Evolutionary conservation across 1,139 yeast genomes (phyloP).

Genomic region (Zygosaccharomyces pseudobailii): DNA sequence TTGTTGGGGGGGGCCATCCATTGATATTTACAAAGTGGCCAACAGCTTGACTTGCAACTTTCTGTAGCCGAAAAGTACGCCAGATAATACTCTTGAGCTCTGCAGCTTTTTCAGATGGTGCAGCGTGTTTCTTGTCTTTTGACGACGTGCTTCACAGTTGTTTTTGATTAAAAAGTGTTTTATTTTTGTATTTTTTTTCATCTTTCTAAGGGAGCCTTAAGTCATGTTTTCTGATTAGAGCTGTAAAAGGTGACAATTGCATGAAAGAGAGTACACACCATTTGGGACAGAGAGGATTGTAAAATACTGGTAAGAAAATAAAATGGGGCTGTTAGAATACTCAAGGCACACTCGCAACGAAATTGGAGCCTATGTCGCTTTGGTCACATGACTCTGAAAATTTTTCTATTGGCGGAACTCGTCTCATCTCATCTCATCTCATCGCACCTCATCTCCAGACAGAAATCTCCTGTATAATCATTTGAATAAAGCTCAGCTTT

Average conservation of each 20-base stretch:
- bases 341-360: too few species aligned
- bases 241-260: background rate
- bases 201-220: background rate
- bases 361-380: background rate
- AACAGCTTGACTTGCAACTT: background rate
- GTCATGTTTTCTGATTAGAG: background rate
- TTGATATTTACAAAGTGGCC: background rate
- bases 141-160: background rate
- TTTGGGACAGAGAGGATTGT: too few species aligned
- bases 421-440: slow-evolving; percentile 22
- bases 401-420: slow-evolving; percentile 11
- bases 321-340: too few species aligned
- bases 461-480: background rate
- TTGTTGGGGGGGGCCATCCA: background rate
- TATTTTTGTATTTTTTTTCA: background rate
- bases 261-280: background rate
- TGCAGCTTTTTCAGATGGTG: background rate
- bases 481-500: background rate
- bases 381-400: slow-evolving; percentile 8
- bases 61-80: background rate
- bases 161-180: background rate
- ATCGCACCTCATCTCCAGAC: slow-evolving; percentile 9
- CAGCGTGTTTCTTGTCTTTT: background rate
- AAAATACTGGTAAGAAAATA: too few species aligned
- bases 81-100: background rate